Evolutionary conservation across 306 rosid species (phyloP), one percentile per base, ranked within the genome.

Genomic region (Argentina anserina): DNA sequence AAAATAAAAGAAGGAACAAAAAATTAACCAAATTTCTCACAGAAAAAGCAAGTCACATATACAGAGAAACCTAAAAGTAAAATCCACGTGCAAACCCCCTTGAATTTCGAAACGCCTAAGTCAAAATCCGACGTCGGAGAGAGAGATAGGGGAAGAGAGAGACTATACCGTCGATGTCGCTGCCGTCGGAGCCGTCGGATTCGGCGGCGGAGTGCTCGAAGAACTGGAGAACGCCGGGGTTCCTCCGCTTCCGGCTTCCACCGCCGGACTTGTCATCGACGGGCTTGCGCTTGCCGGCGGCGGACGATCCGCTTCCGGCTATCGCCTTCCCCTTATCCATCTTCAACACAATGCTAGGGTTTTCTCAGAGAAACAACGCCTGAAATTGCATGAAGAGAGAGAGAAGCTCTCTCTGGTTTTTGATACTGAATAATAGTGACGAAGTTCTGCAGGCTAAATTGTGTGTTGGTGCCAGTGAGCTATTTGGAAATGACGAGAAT

Each of bases 261-360:
- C 81, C 85, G 2, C 78, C 89, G 52, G 85, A 49, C 69, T 79
- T 83, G 60, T 83, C 90, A 8, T 83, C 89, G 31, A 21, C 67
- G 37, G 29, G 60, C 90, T 88, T 91, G 15, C 97, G 79, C 76
- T 78, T 78, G 12, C 69, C 77, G 29, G 13, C 47, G 72, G 76
- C 67, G 65, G 62, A 36, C 2, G 81, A 45, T 26, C 67, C 70
- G 21, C 74, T 84, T 20, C 85, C 84, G 79, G 87, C 97, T 23
- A 86, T 80, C 45, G 76, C 89, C 49, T 95, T 93, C 20, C 98
- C 96, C 69, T 95, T 93, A 25, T 96, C 96, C 77, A 70, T 80
- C 11, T 69, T 64, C 83, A 80, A 70, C n/a, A 46, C 50, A 70
- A 75, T 64, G 80, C 76, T 28, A 80, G 55, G 83, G 37, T 64